These are phyloP conservation scores for Cystobasidium ongulense DNA, from an alignment of 768 basidiomycete species.

Conservation along the genomic window DNA sequence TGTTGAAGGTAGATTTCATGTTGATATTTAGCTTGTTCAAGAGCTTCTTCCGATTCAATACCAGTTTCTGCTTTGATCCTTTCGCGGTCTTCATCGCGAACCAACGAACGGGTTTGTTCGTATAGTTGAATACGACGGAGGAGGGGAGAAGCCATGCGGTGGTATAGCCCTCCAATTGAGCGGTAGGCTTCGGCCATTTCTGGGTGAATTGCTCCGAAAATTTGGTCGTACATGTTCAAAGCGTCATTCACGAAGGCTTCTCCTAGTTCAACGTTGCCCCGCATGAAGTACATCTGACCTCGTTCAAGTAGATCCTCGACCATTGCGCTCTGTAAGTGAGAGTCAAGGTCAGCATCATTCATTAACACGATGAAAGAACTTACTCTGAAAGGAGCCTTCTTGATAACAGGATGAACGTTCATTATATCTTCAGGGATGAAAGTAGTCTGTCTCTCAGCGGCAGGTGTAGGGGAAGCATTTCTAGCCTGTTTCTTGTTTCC, in stretches of 20 bases:
- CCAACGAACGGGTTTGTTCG: slow-evolving; percentile 34
- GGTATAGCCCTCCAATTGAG: slow-evolving; percentile 46
- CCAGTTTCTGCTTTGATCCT: slow-evolving; percentile 4
- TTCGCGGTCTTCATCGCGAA: slow-evolving; percentile 29
- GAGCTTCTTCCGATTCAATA: slow-evolving; percentile 25
- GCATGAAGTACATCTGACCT: slow-evolving; percentile 45
- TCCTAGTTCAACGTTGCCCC: slow-evolving; percentile 46
- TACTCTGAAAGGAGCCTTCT: slow-evolving; percentile 46
- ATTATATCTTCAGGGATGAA: slow-evolving; percentile 48
- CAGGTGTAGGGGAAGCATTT: slow-evolving; percentile 35
- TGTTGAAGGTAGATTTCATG: slow-evolving; percentile 43
- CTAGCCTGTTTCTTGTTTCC: slow-evolving; percentile 41
- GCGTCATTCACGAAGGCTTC: slow-evolving; percentile 48
- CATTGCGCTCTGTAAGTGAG: slow-evolving; percentile 42
- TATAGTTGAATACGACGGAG: slow-evolving; percentile 31
- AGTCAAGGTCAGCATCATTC: background rate
- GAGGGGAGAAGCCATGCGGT: slow-evolving; percentile 42
- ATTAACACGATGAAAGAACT: no score
- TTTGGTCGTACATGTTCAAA: slow-evolving; percentile 48
- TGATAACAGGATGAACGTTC: slow-evolving; percentile 47
- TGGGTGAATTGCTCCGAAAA: slow-evolving; percentile 49
- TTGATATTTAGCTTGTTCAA: slow-evolving; percentile 41
- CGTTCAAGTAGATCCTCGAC: slow-evolving; percentile 48
- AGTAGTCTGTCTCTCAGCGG: slow-evolving; percentile 38
- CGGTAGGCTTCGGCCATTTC: slow-evolving; percentile 48